phyloP scores from a whole-genome alignment of 331 rosid species.

The Quercus tomentella region DNA sequence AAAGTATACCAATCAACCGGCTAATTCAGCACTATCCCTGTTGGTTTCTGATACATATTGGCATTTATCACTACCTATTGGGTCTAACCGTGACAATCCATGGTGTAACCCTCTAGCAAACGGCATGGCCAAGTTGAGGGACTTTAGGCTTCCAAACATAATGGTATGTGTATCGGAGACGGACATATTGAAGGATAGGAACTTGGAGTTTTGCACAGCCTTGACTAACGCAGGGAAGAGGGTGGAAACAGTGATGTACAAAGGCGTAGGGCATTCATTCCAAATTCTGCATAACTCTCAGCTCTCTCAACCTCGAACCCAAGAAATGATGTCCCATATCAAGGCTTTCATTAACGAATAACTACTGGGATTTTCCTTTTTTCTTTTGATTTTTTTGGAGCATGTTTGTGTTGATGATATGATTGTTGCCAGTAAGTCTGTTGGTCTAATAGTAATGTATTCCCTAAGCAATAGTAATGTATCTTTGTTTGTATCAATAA shows the following conservation, averaged over 20 bases:
- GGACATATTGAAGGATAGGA: slow-evolving; percentile 72
- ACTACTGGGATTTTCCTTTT: not conserved
- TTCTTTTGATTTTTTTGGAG: not conserved
- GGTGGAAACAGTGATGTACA: slow-evolving; percentile 48
- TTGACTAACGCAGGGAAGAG: slow-evolving; percentile 57
- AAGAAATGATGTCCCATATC: slow-evolving; percentile 59
- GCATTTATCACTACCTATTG: slow-evolving; percentile 70
- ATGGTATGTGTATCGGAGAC: slow-evolving; percentile 72
- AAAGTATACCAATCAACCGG: slow-evolving; percentile 41
- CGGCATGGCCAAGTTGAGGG: slow-evolving; percentile 36
- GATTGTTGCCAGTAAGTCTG: not conserved
- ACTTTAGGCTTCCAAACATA: slow-evolving; percentile 35
- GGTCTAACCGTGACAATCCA: slow-evolving; percentile 67
- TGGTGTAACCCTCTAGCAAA: slow-evolving; percentile 67
- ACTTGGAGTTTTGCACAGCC: slow-evolving; percentile 56
- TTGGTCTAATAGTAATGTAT: not conserved
- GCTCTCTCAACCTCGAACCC: slow-evolving; percentile 42
- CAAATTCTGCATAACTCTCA: slow-evolving; percentile 71
- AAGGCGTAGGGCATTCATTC: slow-evolving; percentile 83
- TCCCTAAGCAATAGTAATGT: not conserved
- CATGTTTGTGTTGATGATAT: not conserved
- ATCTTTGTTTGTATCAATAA: not conserved
- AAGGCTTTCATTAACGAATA: slow-evolving; percentile 38
- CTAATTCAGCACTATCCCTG: slow-evolving; percentile 53
- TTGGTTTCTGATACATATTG: slow-evolving; percentile 66